Evolutionary conservation across 768 basidiomycete species (phyloP), one percentile per base, ranked within the genome.

Genomic region (Amanita subjunquillea): DNA sequence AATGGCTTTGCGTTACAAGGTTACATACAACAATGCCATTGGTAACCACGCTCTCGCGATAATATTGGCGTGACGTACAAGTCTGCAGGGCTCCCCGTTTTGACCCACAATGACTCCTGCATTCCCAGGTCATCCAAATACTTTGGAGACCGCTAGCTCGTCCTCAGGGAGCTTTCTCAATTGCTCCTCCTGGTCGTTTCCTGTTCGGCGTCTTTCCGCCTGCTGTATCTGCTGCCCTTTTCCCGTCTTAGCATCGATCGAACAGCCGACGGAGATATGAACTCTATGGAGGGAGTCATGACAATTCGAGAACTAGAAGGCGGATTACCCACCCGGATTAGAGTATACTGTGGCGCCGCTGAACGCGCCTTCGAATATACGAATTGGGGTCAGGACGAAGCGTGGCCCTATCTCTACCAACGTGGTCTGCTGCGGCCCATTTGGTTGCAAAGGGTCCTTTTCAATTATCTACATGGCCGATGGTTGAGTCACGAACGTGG

Each of bases 281-380:
- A 99, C 75, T 96, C 96, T 94, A 65, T 30, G 54, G 3, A 56
- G 23, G 43, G 30, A 48, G 30, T 47, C 36, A 23, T 17, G 38
- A 25, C 47, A 48, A 37, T 53, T 46, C 25, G 29, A 25, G 23
- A 17, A 15, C 25, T 34, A 37, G 43, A 53, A 62, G 60, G 58
- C 57, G 39, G 45, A 38, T 32, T 50, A 67, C 78, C 56, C 60
- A 91, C 91, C 91, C 65, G 91, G 87, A 70, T 99, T 99, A 25
- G 92, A 92, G 66, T 85, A 99, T 22, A 99, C 85, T 2, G 92
- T 95, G 10, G 90, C 90, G 20, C 96, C 96, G 55, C 83, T 79
- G 70, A 99, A 98, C 2, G 93, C 91, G 8, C 96, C 96, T 67
- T 99, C 96, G 63, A 99, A 99, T 54, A 99, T 94, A 51, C 92